Evolutionary conservation across 768 basidiomycete species (phyloP).

Genomic region (Kwoniella dejecticola): DNA sequence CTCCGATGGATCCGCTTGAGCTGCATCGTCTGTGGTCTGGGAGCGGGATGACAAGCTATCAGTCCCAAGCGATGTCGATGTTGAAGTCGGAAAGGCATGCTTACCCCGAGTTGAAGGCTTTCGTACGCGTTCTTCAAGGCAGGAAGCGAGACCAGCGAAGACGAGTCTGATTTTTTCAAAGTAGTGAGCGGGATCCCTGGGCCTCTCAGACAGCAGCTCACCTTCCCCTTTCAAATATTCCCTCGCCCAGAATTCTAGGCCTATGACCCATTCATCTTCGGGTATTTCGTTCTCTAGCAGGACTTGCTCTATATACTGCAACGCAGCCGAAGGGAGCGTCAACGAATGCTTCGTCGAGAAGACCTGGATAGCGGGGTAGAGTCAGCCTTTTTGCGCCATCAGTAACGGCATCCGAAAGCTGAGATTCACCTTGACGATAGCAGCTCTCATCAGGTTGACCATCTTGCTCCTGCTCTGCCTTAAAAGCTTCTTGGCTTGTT

Average conservation of each 20-base stretch:
- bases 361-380: conserved; percentile 35
- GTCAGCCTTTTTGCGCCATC: no score
- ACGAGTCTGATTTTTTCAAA: conserved; percentile 47
- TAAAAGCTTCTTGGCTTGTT: no score
- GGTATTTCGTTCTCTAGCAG: conserved; percentile 52
- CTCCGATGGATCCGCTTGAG: conserved; percentile 47
- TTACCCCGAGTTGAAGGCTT: conserved; percentile 47
- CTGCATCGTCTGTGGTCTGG: conserved; percentile 43
- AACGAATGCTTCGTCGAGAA: conserved; percentile 55
- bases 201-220: conserved; percentile 33
- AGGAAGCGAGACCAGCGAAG: conserved; percentile 49
- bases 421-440: conserved; percentile 48
- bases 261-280: conserved; percentile 49
- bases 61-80: neutral
- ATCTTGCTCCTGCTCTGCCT: conserved; percentile 17
- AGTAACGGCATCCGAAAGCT: neutral
- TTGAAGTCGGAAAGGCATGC: neutral
- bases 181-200: no score
- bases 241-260: conserved; percentile 52
- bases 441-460: conserved; percentile 43
- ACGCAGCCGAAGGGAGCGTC: conserved; percentile 49
- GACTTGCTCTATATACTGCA: conserved; percentile 51
- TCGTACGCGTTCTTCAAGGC: conserved; percentile 53
- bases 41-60: neutral
- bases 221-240: conserved; percentile 56